Evolutionary conservation across 192 early-diverging fungal genomes (phyloP).

Genomic region (Spizellomyces sp.): DNA sequence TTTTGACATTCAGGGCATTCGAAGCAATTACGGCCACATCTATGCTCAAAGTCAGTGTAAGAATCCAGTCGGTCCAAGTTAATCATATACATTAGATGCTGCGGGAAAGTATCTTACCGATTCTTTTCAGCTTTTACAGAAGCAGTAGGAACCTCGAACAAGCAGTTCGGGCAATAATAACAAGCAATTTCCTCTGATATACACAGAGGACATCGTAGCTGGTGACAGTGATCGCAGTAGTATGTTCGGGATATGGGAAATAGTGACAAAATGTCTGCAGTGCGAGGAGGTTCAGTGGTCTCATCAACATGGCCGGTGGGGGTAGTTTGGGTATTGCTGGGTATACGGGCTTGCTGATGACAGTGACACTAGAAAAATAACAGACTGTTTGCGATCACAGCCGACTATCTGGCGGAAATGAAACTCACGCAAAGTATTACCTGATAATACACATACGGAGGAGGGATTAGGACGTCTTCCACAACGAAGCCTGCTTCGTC

Average conservation of each 20-base stretch:
- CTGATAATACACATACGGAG: slow-evolving; percentile 25
- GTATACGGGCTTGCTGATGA: slow-evolving; percentile 4
- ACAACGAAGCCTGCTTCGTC: no score
- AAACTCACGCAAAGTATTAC: background rate
- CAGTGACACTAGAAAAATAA: slow-evolving; percentile 16
- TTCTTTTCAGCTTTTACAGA: slow-evolving; percentile 95
- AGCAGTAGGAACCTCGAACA: slow-evolving; percentile 96
- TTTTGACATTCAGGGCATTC: slow-evolving; percentile 87
- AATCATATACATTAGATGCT: background rate
- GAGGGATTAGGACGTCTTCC: slow-evolving; percentile 2
- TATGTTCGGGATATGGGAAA: slow-evolving; percentile 58
- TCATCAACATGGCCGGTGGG: background rate
- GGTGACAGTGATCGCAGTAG: slow-evolving; percentile 88
- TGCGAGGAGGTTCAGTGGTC: background rate
- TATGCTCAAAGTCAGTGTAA: slow-evolving; percentile 13
- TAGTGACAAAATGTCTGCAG: slow-evolving; percentile 19
- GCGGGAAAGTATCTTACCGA: slow-evolving; percentile 47
- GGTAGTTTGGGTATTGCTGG: background rate
- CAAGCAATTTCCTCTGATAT: slow-evolving; percentile 82
- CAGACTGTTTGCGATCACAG: no score
- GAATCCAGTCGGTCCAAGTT: background rate
- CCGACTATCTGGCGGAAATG: background rate
- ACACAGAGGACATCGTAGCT: slow-evolving; percentile 79
- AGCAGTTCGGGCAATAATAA: slow-evolving; percentile 95
- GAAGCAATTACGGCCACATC: slow-evolving; percentile 92